These are phyloP conservation scores for Suillus luteus DNA, from an alignment of 768 basidiomycete species.

Conservation along the genomic window DNA sequence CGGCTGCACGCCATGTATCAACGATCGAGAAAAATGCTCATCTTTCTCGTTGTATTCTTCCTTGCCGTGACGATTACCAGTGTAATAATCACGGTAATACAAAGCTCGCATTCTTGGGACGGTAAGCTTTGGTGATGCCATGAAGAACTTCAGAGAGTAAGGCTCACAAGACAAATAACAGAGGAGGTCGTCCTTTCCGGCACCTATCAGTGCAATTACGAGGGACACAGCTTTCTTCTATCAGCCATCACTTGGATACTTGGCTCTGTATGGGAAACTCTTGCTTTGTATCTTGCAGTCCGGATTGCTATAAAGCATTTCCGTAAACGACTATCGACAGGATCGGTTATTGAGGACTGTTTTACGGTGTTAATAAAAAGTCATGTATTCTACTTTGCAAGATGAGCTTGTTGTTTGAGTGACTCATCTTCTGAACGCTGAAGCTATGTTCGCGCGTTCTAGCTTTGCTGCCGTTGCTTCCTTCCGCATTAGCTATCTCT, in stretches of 20 bases:
- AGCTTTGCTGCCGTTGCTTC: conserved; percentile 2
- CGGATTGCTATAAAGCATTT: not conserved
- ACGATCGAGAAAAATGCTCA: not conserved
- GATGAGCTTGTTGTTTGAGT: not conserved
- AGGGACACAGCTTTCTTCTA: not conserved
- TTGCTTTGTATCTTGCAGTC: not conserved
- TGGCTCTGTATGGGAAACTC: not conserved
- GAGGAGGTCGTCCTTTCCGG: not conserved
- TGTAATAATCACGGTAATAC: not conserved
- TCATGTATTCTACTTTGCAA: not conserved
- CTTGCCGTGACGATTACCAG: not conserved
- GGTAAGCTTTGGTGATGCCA: not conserved
- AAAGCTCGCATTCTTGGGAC: not conserved
- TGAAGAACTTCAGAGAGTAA: not conserved
- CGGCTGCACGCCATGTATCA: not conserved
- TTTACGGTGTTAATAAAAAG: not conserved
- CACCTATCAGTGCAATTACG: not conserved
- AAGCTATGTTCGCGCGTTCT: not conserved
- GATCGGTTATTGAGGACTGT: not conserved
- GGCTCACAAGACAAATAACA: not conserved
- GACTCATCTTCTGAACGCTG: not conserved
- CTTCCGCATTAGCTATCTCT: not conserved
- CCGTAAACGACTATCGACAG: not conserved
- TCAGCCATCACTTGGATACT: not conserved
- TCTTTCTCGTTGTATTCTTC: not conserved